Evolutionary conservation across 2,329 filamentous ascomycete species (phyloP), one percentile per base, ranked within the genome.

Genomic region (Ceratocystis destructans): DNA sequence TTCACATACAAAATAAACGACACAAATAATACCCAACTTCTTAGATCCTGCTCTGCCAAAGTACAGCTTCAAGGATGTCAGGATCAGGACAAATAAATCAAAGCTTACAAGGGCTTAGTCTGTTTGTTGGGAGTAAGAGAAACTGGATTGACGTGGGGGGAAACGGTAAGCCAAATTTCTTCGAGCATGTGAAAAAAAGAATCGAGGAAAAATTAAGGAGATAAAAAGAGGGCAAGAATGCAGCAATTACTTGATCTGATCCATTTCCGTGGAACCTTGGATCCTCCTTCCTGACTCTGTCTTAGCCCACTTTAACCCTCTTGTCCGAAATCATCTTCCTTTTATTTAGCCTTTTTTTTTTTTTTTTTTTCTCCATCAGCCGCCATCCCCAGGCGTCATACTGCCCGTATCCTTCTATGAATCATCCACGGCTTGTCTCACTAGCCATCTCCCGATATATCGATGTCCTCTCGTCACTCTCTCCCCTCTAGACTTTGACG

Each of bases 41-140:
- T n/a, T 59, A n/a, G 55, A 59, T 59, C 28, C 28, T 59, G 55
- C 55, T 33, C 28, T 15, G 17, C 55, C 12, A 37, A 59, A n/a
- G 1, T 4, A 59, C 31, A 59, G 55, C 28, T 41, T 59, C 55
- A 20, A 37, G 55, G 55, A 59, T 59, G 55, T n/a, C 37, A 59
- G 55, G 55, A 59, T 59, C 3, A 8, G 17, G 6, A n/a, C 17
- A 33, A 59, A 59, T 59, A 28, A 59, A 37, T 59, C 55, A 33
- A 37, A 25, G 55, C 55, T 37, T n/a, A 20, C 33, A 31, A 41
- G 37, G 37, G 37, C 37, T 41, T 12, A 41, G 37, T 1, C 15
- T 6, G 53, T 57, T 37, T 59, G 55, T 59, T 59, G 55, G 55
- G 55, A 59, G 55, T 31, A 57, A 57, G 31, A 57, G 3, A 31